Evolutionary conservation across 2,329 filamentous ascomycete species (phyloP).

Genomic region (Trematosphaeria pertusa): DNA sequence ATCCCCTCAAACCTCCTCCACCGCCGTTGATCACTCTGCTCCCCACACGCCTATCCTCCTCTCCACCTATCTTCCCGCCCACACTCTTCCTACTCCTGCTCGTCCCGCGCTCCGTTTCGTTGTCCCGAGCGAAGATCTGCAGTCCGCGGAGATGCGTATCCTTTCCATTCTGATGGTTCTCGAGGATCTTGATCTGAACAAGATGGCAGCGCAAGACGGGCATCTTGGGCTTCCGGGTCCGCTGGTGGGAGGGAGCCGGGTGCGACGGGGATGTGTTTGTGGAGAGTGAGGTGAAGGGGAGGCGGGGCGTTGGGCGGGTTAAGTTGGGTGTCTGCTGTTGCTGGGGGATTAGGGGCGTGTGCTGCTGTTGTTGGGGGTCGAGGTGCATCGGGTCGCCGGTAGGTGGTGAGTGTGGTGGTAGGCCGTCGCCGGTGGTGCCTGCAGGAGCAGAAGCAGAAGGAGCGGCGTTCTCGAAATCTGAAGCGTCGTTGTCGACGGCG

Average conservation of each 20-base stretch:
- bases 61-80: constrained; percentile 1
- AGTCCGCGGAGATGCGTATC: constrained; percentile 96
- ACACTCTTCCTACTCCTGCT: constrained; percentile 18
- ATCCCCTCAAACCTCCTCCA: constrained; percentile 8
- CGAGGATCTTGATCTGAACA: constrained; percentile 86
- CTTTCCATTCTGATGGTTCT: constrained; percentile 99
- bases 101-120: constrained; percentile 23
- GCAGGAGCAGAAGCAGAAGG: constrained; percentile 3
- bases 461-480: constrained; percentile 27
- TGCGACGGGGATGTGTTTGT: constrained; percentile 11
- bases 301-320: constrained; percentile 16
- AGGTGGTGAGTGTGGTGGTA: constrained; percentile 1
- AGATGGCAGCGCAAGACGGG: constrained; percentile 84
- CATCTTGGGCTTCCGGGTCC: constrained; percentile 69
- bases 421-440: not conserved
- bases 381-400: constrained; percentile 15
- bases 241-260: not conserved
- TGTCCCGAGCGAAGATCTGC: constrained; percentile 74
- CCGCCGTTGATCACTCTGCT: not conserved
- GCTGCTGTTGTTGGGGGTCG: constrained; percentile 2
- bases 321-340: constrained; percentile 17
- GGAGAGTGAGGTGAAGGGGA: constrained; percentile 29
- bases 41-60: not conserved
- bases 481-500: constrained; percentile 4
- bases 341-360: constrained; percentile 2